Evolutionary conservation across 352 stramenopile species (phyloP).

Genomic region (Blastocystis sp.): DNA sequence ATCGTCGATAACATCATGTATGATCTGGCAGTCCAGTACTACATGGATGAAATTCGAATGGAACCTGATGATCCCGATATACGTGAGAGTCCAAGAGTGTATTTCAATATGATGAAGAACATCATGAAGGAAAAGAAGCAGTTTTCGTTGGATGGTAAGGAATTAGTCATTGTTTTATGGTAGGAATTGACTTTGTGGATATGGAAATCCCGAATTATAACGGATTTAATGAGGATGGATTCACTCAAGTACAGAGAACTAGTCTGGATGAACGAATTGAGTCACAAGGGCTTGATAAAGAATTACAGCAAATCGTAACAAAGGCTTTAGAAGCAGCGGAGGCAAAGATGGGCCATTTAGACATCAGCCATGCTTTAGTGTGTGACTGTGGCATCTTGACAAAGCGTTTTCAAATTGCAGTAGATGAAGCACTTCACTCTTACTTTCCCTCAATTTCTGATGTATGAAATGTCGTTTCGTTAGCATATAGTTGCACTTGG

Average conservation of each 20-base stretch:
- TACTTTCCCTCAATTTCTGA: not conserved
- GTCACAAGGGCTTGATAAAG: not conserved
- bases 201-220: conserved; percentile 1
- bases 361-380: not conserved
- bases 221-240: not conserved
- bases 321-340: not conserved
- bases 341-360: not conserved
- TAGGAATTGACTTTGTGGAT: not conserved
- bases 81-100: not conserved
- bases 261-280: not conserved
- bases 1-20: not conserved
- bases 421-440: not conserved
- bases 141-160: not conserved
- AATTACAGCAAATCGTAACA: not conserved
- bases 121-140: not conserved
- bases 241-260: not conserved
- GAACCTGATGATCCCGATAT: not conserved
- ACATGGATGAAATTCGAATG: not conserved
- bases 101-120: not conserved
- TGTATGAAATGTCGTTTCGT: not conserved
- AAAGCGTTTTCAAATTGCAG: not conserved
- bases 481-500: not conserved
- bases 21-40: not conserved
- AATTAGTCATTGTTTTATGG: not conserved
- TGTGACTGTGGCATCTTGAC: not conserved